phyloP scores from a whole-genome alignment of 2,329 filamentous ascomycete species.

The Exophiala calicioides region DNA sequence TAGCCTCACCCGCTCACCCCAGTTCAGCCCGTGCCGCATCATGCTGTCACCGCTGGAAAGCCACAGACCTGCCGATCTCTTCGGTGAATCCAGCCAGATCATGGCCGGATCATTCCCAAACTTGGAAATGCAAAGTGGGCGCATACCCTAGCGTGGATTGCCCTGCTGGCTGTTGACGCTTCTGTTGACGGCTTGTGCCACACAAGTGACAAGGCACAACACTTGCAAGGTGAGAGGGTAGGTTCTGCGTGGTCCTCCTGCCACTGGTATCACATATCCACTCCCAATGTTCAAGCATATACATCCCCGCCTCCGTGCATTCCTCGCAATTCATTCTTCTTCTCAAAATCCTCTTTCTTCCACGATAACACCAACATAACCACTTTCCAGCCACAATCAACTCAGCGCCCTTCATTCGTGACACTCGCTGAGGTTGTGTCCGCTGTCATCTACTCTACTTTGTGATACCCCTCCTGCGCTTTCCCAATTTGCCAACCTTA shows the following conservation, averaged over 20 bases:
- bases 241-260: too few species aligned
- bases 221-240: too few species aligned
- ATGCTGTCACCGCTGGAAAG: too few species aligned
- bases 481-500: background rate
- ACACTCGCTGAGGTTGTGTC: slow-evolving; percentile 12
- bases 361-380: too few species aligned
- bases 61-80: background rate
- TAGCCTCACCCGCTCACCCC: too few species aligned
- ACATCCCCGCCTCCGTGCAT: too few species aligned
- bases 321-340: too few species aligned
- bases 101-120: slow-evolving; percentile 9
- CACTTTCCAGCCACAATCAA: too few species aligned
- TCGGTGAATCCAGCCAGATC: slow-evolving; percentile 1
- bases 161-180: background rate
- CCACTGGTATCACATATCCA: too few species aligned
- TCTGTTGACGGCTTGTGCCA: slow-evolving; percentile 9
- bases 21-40: too few species aligned
- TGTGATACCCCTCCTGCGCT: slow-evolving; percentile 22
- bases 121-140: slow-evolving; percentile 11
- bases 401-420: slow-evolving; percentile 1
- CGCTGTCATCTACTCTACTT: slow-evolving; percentile 5
- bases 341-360: slow-evolving; percentile 3
- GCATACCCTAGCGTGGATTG: slow-evolving; percentile 5
- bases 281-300: too few species aligned
- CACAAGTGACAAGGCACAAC: too few species aligned